These are phyloP conservation scores for Phytophthora kernoviae DNA, from an alignment of 352 stramenopile species.

Conservation along the genomic window DNA sequence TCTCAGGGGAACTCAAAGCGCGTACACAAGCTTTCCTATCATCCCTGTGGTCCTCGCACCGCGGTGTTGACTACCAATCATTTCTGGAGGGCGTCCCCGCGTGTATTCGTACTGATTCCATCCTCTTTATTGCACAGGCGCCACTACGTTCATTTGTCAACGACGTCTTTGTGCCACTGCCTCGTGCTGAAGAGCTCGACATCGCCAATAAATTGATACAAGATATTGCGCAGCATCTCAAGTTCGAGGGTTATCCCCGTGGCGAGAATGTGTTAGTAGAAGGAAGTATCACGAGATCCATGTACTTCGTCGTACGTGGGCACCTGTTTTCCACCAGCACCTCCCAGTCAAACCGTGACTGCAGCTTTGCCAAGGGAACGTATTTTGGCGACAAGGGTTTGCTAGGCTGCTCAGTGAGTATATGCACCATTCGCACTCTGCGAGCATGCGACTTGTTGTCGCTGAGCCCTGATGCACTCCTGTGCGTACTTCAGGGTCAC, in stretches of 20 bases:
- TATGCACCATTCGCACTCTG: constrained; percentile 52
- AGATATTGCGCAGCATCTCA: constrained; percentile 46
- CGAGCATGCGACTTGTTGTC: constrained; percentile 66
- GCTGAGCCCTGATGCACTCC: constrained; percentile 42
- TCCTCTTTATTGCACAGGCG: constrained; percentile 50
- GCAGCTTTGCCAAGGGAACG: constrained; percentile 49
- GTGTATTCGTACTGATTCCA: constrained; percentile 53
- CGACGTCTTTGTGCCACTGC: constrained; percentile 51
- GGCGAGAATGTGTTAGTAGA: constrained; percentile 66
- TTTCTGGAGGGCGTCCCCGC: constrained; percentile 57
- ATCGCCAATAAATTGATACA: constrained; percentile 39
- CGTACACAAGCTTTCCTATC: constrained; percentile 60
- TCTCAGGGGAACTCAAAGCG: constrained; percentile 42
- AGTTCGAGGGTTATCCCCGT: constrained; percentile 67
- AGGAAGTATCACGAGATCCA: constrained; percentile 63
- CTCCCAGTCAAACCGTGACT: constrained; percentile 24
- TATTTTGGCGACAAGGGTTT: constrained; percentile 68
- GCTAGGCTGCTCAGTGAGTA: constrained; percentile 56
- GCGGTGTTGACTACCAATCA: constrained; percentile 62
- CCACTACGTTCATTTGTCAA: constrained; percentile 44
- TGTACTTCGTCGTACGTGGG: constrained; percentile 75
- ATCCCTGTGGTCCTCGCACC: constrained; percentile 67
- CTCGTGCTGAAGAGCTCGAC: constrained; percentile 20
- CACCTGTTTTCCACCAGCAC: constrained; percentile 42
- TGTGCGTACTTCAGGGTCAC: constrained; percentile 49